These are phyloP conservation scores for Scedosporium aurantiacum DNA, from an alignment of 2,329 filamentous ascomycete species.

Conservation along the genomic window DNA sequence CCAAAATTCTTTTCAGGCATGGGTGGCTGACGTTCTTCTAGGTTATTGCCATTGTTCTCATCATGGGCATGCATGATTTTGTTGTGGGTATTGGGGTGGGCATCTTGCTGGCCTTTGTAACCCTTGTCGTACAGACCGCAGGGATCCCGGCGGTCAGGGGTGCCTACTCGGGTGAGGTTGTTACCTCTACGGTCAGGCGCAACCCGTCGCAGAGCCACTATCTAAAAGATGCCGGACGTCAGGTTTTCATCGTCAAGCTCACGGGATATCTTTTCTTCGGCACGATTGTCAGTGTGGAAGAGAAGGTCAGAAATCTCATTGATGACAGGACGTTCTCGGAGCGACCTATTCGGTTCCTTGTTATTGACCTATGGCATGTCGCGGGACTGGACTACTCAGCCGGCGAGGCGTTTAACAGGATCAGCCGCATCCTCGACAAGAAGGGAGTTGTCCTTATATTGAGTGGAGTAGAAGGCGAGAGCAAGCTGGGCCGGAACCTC, in stretches of 20 bases:
- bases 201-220: constrained; percentile 85
- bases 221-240: constrained; percentile 70
- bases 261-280: constrained; percentile 97
- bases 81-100: constrained; percentile 88
- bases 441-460: constrained; percentile 73
- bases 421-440: constrained; percentile 70
- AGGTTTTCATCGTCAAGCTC: constrained; percentile 86
- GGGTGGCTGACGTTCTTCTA: constrained; percentile 39
- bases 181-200: constrained; percentile 82
- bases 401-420: constrained; percentile 85
- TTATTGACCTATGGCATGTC: constrained; percentile 82
- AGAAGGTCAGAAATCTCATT: constrained; percentile 70
- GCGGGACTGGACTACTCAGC: constrained; percentile 93
- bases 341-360: constrained; percentile 76
- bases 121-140: constrained; percentile 84
- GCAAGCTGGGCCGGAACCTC: constrained; percentile 65
- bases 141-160: constrained; percentile 79
- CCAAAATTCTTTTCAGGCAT: constrained; percentile 84
- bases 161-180: constrained; percentile 80
- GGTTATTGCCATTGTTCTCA: constrained; percentile 73
- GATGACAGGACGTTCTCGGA: constrained; percentile 69
- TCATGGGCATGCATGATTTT: constrained; percentile 96
- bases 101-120: constrained; percentile 82
- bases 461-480: constrained; percentile 67
- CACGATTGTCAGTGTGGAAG: constrained; percentile 91